phyloP scores from a whole-genome alignment of 139 green algal species.

The Pleodorina starrii region DNA sequence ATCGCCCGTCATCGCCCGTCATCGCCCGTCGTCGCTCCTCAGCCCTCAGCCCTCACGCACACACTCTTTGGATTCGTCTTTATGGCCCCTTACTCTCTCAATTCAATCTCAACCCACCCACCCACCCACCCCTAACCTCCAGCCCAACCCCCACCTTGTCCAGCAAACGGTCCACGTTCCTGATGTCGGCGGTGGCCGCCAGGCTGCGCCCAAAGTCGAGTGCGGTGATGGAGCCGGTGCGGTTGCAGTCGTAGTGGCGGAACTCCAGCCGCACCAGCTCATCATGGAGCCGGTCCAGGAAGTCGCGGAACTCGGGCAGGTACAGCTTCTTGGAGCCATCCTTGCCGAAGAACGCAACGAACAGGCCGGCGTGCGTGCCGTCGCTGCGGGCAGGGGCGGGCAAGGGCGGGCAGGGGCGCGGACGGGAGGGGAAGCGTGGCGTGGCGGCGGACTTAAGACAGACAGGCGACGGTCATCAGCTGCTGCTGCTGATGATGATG shows the following conservation, averaged over 20 bases:
- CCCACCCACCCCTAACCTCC: neutral
- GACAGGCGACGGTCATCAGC: too few species aligned
- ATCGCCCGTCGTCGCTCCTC: too few species aligned
- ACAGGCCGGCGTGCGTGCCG: neutral
- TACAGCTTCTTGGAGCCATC: constrained; percentile 67
- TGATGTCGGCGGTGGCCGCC: constrained; percentile 56
- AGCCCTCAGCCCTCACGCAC: too few species aligned
- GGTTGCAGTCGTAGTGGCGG: constrained; percentile 69
- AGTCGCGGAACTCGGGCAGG: constrained; percentile 72
- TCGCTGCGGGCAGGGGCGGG: neutral
- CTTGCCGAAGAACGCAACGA: constrained; percentile 71
- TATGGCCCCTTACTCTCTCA: too few species aligned
- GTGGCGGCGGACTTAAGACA: too few species aligned
- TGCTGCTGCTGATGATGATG: too few species aligned
- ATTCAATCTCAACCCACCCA: too few species aligned
- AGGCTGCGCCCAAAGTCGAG: constrained; percentile 72
- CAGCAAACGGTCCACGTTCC: constrained; percentile 58
- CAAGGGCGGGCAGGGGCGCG: too few species aligned
- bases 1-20: too few species aligned
- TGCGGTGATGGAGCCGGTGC: constrained; percentile 53
- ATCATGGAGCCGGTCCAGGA: constrained; percentile 69
- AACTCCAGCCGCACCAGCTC: constrained; percentile 80
- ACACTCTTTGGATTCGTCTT: too few species aligned
- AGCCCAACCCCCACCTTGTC: constrained; percentile 56
- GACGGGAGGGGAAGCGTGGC: too few species aligned